phyloP scores from a whole-genome alignment of 1,139 yeast genomes.

The Yamadazyma membranifaciens region DNA sequence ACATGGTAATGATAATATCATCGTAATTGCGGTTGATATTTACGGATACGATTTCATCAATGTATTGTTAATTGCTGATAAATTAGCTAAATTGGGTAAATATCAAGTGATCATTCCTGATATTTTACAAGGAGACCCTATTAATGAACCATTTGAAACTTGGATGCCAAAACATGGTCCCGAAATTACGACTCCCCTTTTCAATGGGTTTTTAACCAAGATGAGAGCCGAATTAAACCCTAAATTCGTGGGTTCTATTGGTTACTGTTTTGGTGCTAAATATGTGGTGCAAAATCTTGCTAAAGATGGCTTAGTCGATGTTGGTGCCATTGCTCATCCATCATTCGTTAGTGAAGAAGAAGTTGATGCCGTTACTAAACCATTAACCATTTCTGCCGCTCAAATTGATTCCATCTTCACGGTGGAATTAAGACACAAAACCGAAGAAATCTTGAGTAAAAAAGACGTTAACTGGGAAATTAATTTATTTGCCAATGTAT shows the following conservation, averaged over 20 bases:
- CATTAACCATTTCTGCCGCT: constrained; percentile 70
- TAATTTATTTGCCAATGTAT: constrained; percentile 57
- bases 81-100: constrained; percentile 55
- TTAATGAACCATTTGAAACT: constrained; percentile 21
- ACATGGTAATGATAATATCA: constrained; percentile 39
- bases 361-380: constrained; percentile 54
- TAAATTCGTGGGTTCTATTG: constrained; percentile 57
- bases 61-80: constrained; percentile 64
- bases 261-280: constrained; percentile 87
- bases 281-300: constrained; percentile 55
- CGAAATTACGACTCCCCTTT: constrained; percentile 39
- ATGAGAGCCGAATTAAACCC: constrained; percentile 48
- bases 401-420: constrained; percentile 65
- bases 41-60: constrained; percentile 62
- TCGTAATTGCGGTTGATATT: constrained; percentile 69
- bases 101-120: constrained; percentile 75
- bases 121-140: constrained; percentile 58
- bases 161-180: constrained; percentile 60
- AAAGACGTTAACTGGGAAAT: constrained; percentile 51
- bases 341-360: constrained; percentile 67
- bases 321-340: constrained; percentile 80
- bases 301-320: constrained; percentile 47
- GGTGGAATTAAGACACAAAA: constrained; percentile 55
- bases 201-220: constrained; percentile 41
- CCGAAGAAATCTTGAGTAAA: constrained; percentile 53